Evolutionary conservation across 2,329 filamentous ascomycete genomes (phyloP).

Genomic region (Paradendryphiella salina): DNA sequence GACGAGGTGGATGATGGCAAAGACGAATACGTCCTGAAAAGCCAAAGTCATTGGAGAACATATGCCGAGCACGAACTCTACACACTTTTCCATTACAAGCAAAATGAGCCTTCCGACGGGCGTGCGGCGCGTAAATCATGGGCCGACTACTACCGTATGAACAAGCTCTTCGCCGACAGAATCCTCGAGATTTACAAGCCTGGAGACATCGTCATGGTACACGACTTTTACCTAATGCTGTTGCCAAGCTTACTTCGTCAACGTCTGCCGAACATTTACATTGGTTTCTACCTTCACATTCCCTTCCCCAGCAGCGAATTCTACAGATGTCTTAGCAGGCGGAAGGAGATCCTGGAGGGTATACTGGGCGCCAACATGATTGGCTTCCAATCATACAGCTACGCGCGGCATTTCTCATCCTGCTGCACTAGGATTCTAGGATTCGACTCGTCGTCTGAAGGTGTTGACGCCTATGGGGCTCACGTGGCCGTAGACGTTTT

Average conservation of each 20-base stretch:
- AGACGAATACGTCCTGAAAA: conserved; percentile 71
- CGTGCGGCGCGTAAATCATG: conserved; percentile 79
- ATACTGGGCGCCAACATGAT: conserved; percentile 90
- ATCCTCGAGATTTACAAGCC: conserved; percentile 89
- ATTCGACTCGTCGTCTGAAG: conserved; percentile 82
- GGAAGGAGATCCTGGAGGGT: conserved; percentile 89
- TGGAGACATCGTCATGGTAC: conserved; percentile 88
- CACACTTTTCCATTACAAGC: conserved; percentile 93
- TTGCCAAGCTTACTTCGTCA: conserved; percentile 88
- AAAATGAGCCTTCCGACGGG: conserved; percentile 86
- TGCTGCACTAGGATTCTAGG: conserved; percentile 89
- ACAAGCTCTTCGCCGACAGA: conserved; percentile 85
- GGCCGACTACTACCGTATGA: conserved; percentile 92
- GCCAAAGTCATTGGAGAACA: conserved; percentile 83
- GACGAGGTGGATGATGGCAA: conserved; percentile 73
- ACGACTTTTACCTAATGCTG: conserved; percentile 92
- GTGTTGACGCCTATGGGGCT: conserved; percentile 85
- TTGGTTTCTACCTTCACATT: conserved; percentile 91
- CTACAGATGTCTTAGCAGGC: conserved; percentile 80
- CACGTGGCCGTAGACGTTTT: conserved; percentile 92
- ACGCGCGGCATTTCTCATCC: conserved; percentile 90
- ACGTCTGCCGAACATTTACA: conserved; percentile 83
- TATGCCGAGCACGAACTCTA: conserved; percentile 93
- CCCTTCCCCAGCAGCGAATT: conserved; percentile 97
- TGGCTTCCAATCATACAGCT: conserved; percentile 94